Evolutionary conservation across 1,284 basidiomycete species (phyloP).

Genomic region (Tilletia setariae): DNA sequence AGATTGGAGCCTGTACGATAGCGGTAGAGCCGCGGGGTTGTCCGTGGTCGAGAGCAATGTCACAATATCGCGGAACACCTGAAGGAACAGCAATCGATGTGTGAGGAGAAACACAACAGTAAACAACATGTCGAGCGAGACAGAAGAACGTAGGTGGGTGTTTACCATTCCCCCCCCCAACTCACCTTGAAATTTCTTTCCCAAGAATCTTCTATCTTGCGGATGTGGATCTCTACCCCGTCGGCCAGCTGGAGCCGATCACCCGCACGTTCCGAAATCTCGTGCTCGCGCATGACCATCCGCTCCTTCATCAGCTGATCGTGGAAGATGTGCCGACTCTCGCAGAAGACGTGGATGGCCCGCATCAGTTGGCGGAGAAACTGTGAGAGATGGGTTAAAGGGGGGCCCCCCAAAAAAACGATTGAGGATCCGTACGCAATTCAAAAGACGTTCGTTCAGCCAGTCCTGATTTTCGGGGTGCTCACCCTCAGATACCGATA

Average conservation of each 20-base stretch:
- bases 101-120: no score
- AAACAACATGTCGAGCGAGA: no score
- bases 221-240: constrained; percentile 27
- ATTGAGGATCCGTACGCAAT: background rate
- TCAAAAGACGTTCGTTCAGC: background rate
- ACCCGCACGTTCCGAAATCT: constrained; percentile 19
- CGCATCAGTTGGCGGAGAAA: constrained; percentile 42
- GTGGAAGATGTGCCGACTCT: constrained; percentile 35
- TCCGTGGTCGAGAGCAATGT: constrained; percentile 51
- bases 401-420: background rate
- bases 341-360: constrained; percentile 41
- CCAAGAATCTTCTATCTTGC: constrained; percentile 42
- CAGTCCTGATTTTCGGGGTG: background rate
- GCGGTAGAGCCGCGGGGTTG: constrained; percentile 50
- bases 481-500: constrained; percentile 40
- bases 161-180: background rate
- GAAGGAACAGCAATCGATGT: constrained; percentile 10
- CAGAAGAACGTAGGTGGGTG: background rate
- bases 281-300: constrained; percentile 31
- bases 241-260: constrained; percentile 17
- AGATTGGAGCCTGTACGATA: constrained; percentile 46
- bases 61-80: constrained; percentile 50
- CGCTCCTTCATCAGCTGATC: constrained; percentile 43
- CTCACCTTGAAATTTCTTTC: constrained; percentile 33
- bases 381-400: constrained; percentile 18